phyloP scores from a whole-genome alignment of 108 stramenopile genomes.

The Nitzschia palea region DNA sequence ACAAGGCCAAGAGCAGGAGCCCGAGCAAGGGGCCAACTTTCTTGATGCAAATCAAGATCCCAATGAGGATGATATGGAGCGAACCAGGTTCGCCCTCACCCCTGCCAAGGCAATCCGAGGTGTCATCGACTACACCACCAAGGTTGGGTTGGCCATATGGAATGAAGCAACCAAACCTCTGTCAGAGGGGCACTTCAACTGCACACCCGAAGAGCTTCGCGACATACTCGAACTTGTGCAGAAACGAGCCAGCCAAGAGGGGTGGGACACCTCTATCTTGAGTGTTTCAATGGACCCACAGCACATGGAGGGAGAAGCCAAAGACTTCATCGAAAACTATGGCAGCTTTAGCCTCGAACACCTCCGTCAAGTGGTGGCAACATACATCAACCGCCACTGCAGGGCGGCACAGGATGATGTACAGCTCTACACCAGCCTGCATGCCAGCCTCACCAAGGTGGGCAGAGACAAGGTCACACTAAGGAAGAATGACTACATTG shows the following conservation, averaged over 20 bases:
- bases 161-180: neutral
- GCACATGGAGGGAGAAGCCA: neutral
- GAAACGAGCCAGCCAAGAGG: neutral
- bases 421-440: neutral
- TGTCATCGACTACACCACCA: neutral
- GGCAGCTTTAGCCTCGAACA: neutral
- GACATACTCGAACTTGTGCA: neutral
- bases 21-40: neutral
- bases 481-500: neutral
- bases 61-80: neutral
- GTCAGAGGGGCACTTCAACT: neutral
- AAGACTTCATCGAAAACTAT: neutral
- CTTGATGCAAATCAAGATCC: neutral
- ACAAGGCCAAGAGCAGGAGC: neutral
- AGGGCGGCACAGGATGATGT: neutral
- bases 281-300: neutral
- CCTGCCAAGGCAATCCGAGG: neutral
- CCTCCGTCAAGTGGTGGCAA: neutral
- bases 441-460: neutral
- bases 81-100: neutral
- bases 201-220: neutral
- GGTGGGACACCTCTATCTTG: neutral
- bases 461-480: neutral
- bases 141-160: neutral
- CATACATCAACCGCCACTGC: neutral